Evolutionary conservation across 164 flowering plant genomes (phyloP).

Genomic region (Piper longum): DNA sequence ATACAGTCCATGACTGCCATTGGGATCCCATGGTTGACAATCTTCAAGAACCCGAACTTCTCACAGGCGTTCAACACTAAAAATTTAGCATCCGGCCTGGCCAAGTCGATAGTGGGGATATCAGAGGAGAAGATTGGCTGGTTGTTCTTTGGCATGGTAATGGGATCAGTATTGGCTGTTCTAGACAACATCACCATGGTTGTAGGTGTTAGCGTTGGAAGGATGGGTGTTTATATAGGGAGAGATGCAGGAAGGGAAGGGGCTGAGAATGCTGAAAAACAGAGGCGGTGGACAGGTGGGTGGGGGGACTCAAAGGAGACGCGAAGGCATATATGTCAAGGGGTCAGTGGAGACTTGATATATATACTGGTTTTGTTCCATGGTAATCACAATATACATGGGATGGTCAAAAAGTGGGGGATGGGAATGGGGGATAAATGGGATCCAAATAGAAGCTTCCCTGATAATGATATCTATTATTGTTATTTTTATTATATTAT

Average conservation of each 20-base stretch:
- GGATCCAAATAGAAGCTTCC: background rate
- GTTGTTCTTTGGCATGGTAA: conserved; percentile 36
- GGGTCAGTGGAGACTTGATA: background rate
- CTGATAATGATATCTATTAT: background rate
- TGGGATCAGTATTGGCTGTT: conserved; percentile 24
- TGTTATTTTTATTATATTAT: too few species aligned
- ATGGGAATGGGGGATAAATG: background rate
- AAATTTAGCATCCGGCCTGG: conserved; percentile 32
- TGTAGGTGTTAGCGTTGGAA: background rate
- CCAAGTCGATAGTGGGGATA: conserved; percentile 63
- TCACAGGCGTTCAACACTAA: conserved; percentile 53
- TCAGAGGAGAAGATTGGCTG: conserved; percentile 15
- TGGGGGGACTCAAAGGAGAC: background rate
- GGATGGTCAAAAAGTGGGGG: background rate
- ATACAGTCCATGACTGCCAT: conserved; percentile 29
- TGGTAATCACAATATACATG: background rate
- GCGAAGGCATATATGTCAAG: background rate
- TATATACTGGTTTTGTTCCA: too few species aligned
- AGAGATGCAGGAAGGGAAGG: background rate
- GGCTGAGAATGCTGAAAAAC: background rate
- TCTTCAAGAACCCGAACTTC: conserved; percentile 80
- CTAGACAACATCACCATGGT: conserved; percentile 66
- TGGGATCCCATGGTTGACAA: conserved; percentile 68
- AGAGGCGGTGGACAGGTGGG: background rate
- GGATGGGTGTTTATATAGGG: background rate